Percentiles rank a stretch among this genome's conserved stretches.
Evolutionary conservation across 495 filamentous ascomycete species (phyloP).

Genomic region (Chaetomidium leptoderma): DNA sequence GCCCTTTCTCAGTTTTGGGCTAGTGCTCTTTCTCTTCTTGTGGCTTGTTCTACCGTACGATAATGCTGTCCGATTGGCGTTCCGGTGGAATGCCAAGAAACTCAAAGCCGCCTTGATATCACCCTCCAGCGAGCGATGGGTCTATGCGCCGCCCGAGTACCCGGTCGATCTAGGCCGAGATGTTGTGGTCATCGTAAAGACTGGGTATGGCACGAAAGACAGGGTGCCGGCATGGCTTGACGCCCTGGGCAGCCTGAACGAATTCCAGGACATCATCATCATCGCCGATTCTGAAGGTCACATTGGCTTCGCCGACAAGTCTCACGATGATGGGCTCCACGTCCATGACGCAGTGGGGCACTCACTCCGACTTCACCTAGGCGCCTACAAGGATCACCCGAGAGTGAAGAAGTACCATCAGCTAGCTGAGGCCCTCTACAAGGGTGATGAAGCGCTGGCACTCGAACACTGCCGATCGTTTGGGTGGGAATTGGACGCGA

Average conservation of each 20-base stretch:
- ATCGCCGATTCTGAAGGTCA: slow-evolving; percentile 37
- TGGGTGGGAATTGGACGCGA: slow-evolving; percentile 48
- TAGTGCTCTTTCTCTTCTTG: slow-evolving; percentile 11
- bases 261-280: slow-evolving; percentile 36
- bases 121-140: slow-evolving; percentile 21
- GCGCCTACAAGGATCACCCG: slow-evolving; percentile 20
- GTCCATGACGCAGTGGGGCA: slow-evolving; percentile 36
- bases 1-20: not conserved
- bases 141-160: slow-evolving; percentile 17
- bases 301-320: slow-evolving; percentile 14
- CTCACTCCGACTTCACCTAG: slow-evolving; percentile 24
- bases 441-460: slow-evolving; percentile 35
- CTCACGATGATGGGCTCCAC: slow-evolving; percentile 26
- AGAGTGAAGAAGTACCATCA: slow-evolving; percentile 37
- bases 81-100: slow-evolving; percentile 21
- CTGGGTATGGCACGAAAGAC: slow-evolving; percentile 41
- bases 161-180: slow-evolving; percentile 35
- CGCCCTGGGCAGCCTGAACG: slow-evolving; percentile 27
- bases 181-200: slow-evolving; percentile 43
- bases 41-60: slow-evolving; percentile 27
- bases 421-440: slow-evolving; percentile 34
- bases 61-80: slow-evolving; percentile 19
- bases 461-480: slow-evolving; percentile 31
- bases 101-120: not conserved
- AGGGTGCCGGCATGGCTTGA: slow-evolving; percentile 38